phyloP scores from a whole-genome alignment of 2,329 filamentous ascomycete species.

The Lecanicillium sp. region DNA sequence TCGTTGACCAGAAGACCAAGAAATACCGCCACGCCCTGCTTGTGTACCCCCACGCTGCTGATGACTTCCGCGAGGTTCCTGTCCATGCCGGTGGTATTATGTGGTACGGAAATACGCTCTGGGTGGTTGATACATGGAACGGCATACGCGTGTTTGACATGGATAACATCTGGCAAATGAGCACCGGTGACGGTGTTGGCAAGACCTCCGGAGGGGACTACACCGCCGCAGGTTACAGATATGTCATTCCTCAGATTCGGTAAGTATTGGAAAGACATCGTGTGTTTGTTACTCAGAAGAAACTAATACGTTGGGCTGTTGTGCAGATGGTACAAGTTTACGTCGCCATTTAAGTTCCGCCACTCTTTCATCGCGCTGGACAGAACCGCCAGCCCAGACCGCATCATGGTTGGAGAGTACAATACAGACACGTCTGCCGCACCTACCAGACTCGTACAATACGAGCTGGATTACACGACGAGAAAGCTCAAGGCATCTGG shows the following conservation, averaged over 20 bases:
- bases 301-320: not conserved
- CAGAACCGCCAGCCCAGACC: constrained; percentile 21
- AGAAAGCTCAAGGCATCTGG: constrained; percentile 16
- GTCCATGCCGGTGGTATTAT: constrained; percentile 27
- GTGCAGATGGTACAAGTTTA: constrained; percentile 17
- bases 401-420: constrained; percentile 26
- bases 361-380: constrained; percentile 28
- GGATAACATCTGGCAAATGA: constrained; percentile 27
- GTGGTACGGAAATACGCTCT: constrained; percentile 27
- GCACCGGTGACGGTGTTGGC: constrained; percentile 21
- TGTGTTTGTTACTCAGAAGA: too few relatives aligned
- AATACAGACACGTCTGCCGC: constrained; percentile 13
- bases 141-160: constrained; percentile 28
- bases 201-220: constrained; percentile 19
- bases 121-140: constrained; percentile 25
- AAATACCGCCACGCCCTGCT: constrained; percentile 26
- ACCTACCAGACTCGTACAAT: constrained; percentile 22
- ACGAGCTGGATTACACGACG: constrained; percentile 19
- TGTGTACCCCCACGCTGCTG: constrained; percentile 23
- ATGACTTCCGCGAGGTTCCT: constrained; percentile 22
- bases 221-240: constrained; percentile 23
- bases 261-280: too few relatives aligned
- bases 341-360: constrained; percentile 18
- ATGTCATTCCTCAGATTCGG: constrained; percentile 26
- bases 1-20: constrained; percentile 20